Percentiles rank a stretch among this genome's conserved stretches.
Evolutionary conservation across 169 alveolate genomes (phyloP).

Genomic region (Hepatocystis sp.): DNA sequence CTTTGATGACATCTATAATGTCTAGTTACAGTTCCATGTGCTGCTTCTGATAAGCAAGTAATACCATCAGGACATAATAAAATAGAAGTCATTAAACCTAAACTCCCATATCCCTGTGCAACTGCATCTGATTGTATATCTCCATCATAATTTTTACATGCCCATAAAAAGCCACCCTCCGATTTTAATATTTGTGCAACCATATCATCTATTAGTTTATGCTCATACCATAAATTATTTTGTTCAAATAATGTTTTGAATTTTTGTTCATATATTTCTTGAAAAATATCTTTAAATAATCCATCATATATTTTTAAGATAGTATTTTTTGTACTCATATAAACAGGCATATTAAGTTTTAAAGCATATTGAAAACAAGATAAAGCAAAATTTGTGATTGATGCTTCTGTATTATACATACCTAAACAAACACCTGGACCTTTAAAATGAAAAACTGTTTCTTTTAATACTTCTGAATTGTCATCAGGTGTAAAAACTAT

Average conservation of each 20-base stretch:
- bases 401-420: conserved; percentile 94
- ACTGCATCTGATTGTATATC: conserved; percentile 96
- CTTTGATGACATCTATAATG: conserved; percentile 91
- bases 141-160: conserved; percentile 98
- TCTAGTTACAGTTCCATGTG: conserved; percentile 97
- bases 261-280: conserved; percentile 89
- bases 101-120: conserved; percentile 96
- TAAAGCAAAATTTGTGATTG: conserved; percentile 94
- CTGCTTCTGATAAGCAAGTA: conserved; percentile 95
- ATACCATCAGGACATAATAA: conserved; percentile 94
- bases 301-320: conserved; percentile 96
- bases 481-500: conserved; percentile 90
- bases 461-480: conserved; percentile 75
- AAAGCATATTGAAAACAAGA: conserved; percentile 93
- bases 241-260: conserved; percentile 89
- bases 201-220: conserved; percentile 97
- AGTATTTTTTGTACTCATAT: conserved; percentile 94
- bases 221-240: conserved; percentile 92
- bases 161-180: conserved; percentile 98
- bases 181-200: conserved; percentile 95
- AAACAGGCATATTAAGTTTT: conserved; percentile 91
- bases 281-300: conserved; percentile 94
- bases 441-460: conserved; percentile 80
- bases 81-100: conserved; percentile 97
- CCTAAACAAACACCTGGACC: conserved; percentile 93